Evolutionary conservation across 2,329 filamentous ascomycete genomes (phyloP).

Genomic region (Phaeoacremonium minimum): DNA sequence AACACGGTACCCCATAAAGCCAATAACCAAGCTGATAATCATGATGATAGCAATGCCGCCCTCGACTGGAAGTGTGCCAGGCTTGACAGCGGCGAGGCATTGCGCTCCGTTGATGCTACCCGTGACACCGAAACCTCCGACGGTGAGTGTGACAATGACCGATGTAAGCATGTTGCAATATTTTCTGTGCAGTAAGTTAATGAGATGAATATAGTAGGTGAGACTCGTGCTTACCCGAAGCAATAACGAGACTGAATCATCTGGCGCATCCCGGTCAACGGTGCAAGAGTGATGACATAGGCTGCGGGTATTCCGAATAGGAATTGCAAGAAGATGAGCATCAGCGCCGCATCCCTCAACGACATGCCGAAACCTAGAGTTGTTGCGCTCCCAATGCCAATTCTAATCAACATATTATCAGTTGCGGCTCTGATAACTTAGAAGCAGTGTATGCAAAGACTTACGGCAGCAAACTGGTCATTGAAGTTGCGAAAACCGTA

Average conservation of each 20-base stretch:
- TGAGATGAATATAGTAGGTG: not conserved
- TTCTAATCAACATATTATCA: conserved; percentile 7
- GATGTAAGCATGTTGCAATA: conserved; percentile 1
- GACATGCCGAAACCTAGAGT: conserved; percentile 12
- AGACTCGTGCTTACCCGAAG: not conserved
- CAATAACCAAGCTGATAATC: conserved; percentile 10
- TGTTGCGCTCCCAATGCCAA: conserved; percentile 13
- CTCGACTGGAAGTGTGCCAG: conserved; percentile 1
- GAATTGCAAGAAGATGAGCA: conserved; percentile 4
- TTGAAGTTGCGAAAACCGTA: conserved; percentile 22
- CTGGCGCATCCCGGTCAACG: conserved; percentile 2
- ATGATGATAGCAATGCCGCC: conserved; percentile 6
- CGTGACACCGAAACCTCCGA: not conserved
- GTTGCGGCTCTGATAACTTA: not conserved
- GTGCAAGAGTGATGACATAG: conserved; percentile 3
- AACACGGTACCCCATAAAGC: conserved; percentile 12
- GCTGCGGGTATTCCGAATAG: not conserved
- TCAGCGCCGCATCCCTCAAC: not conserved
- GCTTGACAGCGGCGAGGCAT: not conserved
- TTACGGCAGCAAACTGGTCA: conserved; percentile 24
- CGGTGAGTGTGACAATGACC: not conserved
- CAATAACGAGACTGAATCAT: conserved; percentile 5
- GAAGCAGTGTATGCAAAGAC: conserved; percentile 4
- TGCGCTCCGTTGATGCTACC: not conserved
- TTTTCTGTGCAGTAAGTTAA: conserved; percentile 1